phyloP scores from a whole-genome alignment of 2,329 filamentous ascomycete genomes.

The Pseudonectria foliicola region DNA sequence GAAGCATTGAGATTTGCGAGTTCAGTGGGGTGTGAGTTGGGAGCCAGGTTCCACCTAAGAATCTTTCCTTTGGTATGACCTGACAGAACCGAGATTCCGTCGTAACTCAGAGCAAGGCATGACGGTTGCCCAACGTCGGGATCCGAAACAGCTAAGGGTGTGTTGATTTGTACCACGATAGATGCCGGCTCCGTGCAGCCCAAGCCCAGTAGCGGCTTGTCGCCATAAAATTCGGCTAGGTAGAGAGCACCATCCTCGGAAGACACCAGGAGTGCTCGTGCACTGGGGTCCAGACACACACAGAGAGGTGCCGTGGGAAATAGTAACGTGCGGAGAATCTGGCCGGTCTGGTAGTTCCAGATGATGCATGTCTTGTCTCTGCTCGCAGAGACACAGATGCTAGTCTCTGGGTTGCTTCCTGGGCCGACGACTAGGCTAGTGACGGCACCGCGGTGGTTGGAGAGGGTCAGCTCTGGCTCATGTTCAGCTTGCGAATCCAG shows the following conservation, averaged over 20 bases:
- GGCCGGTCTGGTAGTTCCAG: slow-evolving; percentile 84
- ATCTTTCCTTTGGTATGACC: slow-evolving; percentile 77
- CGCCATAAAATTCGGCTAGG: slow-evolving; percentile 63
- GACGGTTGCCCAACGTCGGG: slow-evolving; percentile 57
- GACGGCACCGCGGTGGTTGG: slow-evolving; percentile 68
- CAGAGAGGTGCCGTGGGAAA: slow-evolving; percentile 68
- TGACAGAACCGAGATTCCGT: slow-evolving; percentile 71
- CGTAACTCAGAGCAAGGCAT: slow-evolving; percentile 70
- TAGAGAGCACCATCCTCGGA: slow-evolving; percentile 77
- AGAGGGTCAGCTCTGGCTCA: slow-evolving; percentile 71
- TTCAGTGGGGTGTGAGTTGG: slow-evolving; percentile 59
- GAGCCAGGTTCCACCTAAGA: slow-evolving; percentile 71
- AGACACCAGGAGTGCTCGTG: slow-evolving; percentile 74
- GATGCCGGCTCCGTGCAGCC: slow-evolving; percentile 45
- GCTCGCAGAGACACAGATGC: slow-evolving; percentile 76
- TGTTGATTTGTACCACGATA: slow-evolving; percentile 49
- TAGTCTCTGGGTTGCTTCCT: slow-evolving; percentile 60
- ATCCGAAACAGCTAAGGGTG: slow-evolving; percentile 50
- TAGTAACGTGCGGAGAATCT: slow-evolving; percentile 72
- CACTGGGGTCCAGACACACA: slow-evolving; percentile 70
- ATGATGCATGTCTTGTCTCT: slow-evolving; percentile 83
- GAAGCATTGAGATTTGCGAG: slow-evolving; percentile 69
- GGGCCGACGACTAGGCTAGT: slow-evolving; percentile 58
- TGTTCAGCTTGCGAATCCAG: slow-evolving; percentile 45
- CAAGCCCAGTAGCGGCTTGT: slow-evolving; percentile 48